Percentiles rank a stretch among this genome's conserved stretches.
Conservation (phyloP, 2,329 filamentous ascomycete species). For the Arthrobotrys conoides region DNA sequence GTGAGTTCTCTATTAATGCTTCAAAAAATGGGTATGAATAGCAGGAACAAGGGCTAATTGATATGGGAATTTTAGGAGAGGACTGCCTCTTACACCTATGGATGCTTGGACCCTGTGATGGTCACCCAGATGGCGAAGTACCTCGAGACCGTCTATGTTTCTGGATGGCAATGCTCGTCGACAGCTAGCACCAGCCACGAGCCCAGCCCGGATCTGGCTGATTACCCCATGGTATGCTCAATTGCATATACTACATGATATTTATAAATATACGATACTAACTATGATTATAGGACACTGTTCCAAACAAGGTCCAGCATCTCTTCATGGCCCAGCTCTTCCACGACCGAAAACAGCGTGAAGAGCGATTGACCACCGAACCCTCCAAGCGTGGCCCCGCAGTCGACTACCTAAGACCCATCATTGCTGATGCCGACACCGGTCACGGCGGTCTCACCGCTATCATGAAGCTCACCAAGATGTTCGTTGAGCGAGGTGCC, state of each 20-base stretch:
- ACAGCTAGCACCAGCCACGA: slow-evolving; percentile 96
- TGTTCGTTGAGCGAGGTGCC: slow-evolving; percentile 95
- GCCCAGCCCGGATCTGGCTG: slow-evolving; percentile 95
- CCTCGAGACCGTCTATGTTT: slow-evolving; percentile 97
- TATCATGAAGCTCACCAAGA: slow-evolving; percentile 98
- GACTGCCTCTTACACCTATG: slow-evolving; percentile 84
- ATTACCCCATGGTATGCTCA: slow-evolving; percentile 86
- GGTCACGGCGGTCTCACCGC: slow-evolving; percentile 98
- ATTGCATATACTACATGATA: not conserved
- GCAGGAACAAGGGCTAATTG: not conserved
- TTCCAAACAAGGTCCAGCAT: slow-evolving; percentile 97
- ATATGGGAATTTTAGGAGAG: slow-evolving; percentile 67
- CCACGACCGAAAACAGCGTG: slow-evolving; percentile 98
- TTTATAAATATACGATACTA: slow-evolving; percentile 55
- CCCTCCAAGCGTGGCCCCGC: slow-evolving; percentile 80
- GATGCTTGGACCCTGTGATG: slow-evolving; percentile 97
- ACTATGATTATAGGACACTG: slow-evolving; percentile 78
- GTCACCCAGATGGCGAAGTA: slow-evolving; percentile 99
- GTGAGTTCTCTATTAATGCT: slow-evolving; percentile 69
- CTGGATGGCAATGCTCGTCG: slow-evolving; percentile 97
- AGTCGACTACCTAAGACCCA: slow-evolving; percentile 93
- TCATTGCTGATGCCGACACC: slow-evolving; percentile 96
- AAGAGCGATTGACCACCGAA: slow-evolving; percentile 86
- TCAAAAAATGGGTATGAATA: not conserved
- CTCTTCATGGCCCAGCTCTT: slow-evolving; percentile 99